phyloP scores from a whole-genome alignment of 805 yeast genomes.

The Zygosaccharomyces bailii region DNA sequence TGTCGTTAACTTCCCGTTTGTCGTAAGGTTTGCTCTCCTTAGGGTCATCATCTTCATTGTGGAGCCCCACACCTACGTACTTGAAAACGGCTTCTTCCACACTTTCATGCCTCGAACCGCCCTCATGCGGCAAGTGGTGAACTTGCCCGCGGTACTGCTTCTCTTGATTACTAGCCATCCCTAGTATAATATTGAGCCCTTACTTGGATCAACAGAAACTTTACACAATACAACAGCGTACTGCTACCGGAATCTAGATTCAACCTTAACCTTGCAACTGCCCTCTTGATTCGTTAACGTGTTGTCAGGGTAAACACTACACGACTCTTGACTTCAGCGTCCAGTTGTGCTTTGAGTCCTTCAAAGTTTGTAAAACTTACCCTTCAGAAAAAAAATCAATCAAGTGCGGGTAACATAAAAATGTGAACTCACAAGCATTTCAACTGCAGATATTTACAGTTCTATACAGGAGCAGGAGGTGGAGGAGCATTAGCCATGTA shows the following conservation, averaged over 20 bases:
- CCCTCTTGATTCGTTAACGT: slow-evolving; percentile 9
- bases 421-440: background rate
- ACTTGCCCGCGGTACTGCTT: slow-evolving; percentile 13
- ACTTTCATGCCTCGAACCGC: slow-evolving; percentile 33
- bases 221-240: slow-evolving; percentile 2
- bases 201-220: slow-evolving; percentile 2
- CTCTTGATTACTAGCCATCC: slow-evolving; percentile 15
- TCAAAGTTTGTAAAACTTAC: slow-evolving; percentile 6
- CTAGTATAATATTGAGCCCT: background rate
- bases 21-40: slow-evolving; percentile 33
- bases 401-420: slow-evolving; percentile 15
- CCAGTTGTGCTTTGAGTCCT: slow-evolving; percentile 4
- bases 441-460: background rate
- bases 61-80: slow-evolving; percentile 63
- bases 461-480: slow-evolving; percentile 26
- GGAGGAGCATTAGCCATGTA: slow-evolving; percentile 37
- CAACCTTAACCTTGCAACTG: background rate
- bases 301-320: slow-evolving; percentile 20
- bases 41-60: slow-evolving; percentile 32
- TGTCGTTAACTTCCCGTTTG: slow-evolving; percentile 20
- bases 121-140: slow-evolving; percentile 14
- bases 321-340: slow-evolving; percentile 6
- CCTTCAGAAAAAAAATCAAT: slow-evolving; percentile 6
- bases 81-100: slow-evolving; percentile 80
- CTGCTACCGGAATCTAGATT: background rate